These are phyloP conservation scores for Pelargonium fulgidum DNA, from an alignment of 441 rosid species.

Conservation along the genomic window DNA sequence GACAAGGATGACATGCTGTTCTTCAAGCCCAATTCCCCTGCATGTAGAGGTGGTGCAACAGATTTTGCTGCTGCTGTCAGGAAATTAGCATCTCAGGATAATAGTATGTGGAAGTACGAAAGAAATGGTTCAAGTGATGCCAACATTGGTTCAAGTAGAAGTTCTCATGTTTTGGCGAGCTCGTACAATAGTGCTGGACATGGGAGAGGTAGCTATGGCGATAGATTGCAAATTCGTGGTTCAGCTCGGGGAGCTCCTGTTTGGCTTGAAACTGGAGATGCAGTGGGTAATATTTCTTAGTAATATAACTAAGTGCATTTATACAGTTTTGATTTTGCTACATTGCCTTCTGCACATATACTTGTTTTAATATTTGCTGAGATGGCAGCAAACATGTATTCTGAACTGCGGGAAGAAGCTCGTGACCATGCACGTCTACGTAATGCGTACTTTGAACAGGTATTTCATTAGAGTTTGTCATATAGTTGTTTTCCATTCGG, in stretches of 20 bases:
- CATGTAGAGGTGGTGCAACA: conserved; percentile 42
- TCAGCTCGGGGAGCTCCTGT: conserved; percentile 67
- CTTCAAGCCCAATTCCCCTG: conserved; percentile 53
- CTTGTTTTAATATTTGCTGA: conserved; percentile 40
- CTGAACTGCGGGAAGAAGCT: conserved; percentile 88
- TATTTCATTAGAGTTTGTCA: conserved; percentile 22
- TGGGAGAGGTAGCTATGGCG: conserved; percentile 57
- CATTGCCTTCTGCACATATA: conserved; percentile 25
- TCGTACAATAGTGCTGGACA: conserved; percentile 48
- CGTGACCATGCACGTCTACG: conserved; percentile 83
- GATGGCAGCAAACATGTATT: conserved; percentile 77
- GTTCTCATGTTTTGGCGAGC: conserved; percentile 50
- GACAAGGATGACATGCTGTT: conserved; percentile 63
- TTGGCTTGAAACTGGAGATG: conserved; percentile 97
- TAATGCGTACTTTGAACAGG: conserved; percentile 89
- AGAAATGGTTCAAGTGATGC: conserved; percentile 65
- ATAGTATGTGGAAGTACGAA: conserved; percentile 77
- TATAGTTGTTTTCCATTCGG: conserved; percentile 10
- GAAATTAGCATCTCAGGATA: conserved; percentile 77
- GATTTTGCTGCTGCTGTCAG: conserved; percentile 89
- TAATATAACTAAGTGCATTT: conserved; percentile 25
- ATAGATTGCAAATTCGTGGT: conserved; percentile 58
- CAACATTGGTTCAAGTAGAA: conserved; percentile 75
- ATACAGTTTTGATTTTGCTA: conserved; percentile 27
- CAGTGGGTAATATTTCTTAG: conserved; percentile 72